Base-by-base conservation (phyloP, 2,329 filamentous ascomycete species). In the Clonostachys byssicola region DNA sequence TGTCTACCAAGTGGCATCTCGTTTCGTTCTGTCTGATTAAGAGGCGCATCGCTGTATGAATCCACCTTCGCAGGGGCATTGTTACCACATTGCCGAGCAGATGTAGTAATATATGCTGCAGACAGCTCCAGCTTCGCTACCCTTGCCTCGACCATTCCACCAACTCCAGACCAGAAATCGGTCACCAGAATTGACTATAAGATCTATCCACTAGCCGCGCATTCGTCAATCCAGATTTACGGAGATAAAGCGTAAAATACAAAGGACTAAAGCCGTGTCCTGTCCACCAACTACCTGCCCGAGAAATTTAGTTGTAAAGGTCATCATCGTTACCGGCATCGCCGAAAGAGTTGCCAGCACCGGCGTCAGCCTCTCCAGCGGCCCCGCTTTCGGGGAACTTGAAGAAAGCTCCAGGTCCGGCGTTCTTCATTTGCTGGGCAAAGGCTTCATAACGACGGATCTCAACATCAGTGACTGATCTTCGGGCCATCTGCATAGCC, bases 361-460 rank as follows among this genome's bases (percentile, higher is more conserved):
- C 66, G 72, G 80, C 57, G 69, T 74, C 66, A 60, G 72, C 60
- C 73, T 80, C 83, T 77, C 87, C 78, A 79, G 89, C 75, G 17
- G 60, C 67, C 17, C 83, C 88, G 58, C 80, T 88, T 51, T 78
- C 76, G 34, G 88, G 92, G 85, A 99, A 99, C 72, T 95, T 92
- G 88, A 99, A 99, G 81, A 94, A 96, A 59, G 89, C 91, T 62
- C 92, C 92, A 38, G 92, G 92, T 45, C 91, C 92, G 50, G 89
- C 85, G 67, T 95, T 96, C 88, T 99, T 99, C 91, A 99, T 95
- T 68, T 92, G 92, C 75, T 97, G 92, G 39, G 92, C 89, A 62
- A 99, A 99, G 5, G 94, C 92, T 79, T 99, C 94, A 74, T 99
- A 99, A 51, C 92, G 87, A 63, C 94, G 88, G 61, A 99, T 95